Evolutionary conservation across 305 asterid genomes (phyloP).

Genomic region (Andrographis paniculata): DNA sequence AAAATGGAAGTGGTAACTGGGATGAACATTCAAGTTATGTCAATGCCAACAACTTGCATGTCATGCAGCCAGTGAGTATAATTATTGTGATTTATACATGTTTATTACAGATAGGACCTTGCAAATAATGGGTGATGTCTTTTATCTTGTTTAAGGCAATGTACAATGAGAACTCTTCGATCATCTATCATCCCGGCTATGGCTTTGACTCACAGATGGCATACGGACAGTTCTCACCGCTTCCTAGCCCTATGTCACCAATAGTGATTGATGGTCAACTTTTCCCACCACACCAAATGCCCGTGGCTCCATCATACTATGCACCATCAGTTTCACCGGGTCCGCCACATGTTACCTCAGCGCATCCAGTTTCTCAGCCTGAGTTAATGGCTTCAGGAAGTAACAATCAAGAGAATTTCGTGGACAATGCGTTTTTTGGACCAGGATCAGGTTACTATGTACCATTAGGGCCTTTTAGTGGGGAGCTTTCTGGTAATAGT

Average conservation of each 20-base stretch:
- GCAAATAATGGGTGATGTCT: constrained; percentile 17
- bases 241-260: constrained; percentile 80
- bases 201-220: constrained; percentile 92
- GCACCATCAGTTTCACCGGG: constrained; percentile 85
- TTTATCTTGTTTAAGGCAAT: constrained; percentile 52
- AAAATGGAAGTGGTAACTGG: constrained; percentile 66
- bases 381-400: constrained; percentile 62
- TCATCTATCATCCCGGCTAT: constrained; percentile 70
- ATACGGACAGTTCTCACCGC: constrained; percentile 90
- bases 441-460: constrained; percentile 78
- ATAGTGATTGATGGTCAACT: constrained; percentile 94
- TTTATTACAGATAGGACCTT: constrained; percentile 15
- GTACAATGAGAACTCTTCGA: constrained; percentile 80
- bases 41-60: constrained; percentile 79
- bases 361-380: constrained; percentile 59
- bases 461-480: constrained; percentile 79
- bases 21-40: constrained; percentile 74
- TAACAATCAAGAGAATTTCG: constrained; percentile 65
- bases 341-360: constrained; percentile 64
- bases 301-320: constrained; percentile 61
- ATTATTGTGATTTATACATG: constrained; percentile 12
- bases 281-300: constrained; percentile 85
- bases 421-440: constrained; percentile 63
- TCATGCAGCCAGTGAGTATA: constrained; percentile 69
- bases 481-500: constrained; percentile 67